phyloP scores from a whole-genome alignment of 2,329 filamentous ascomycete genomes.

The Boeremia exigua region DNA sequence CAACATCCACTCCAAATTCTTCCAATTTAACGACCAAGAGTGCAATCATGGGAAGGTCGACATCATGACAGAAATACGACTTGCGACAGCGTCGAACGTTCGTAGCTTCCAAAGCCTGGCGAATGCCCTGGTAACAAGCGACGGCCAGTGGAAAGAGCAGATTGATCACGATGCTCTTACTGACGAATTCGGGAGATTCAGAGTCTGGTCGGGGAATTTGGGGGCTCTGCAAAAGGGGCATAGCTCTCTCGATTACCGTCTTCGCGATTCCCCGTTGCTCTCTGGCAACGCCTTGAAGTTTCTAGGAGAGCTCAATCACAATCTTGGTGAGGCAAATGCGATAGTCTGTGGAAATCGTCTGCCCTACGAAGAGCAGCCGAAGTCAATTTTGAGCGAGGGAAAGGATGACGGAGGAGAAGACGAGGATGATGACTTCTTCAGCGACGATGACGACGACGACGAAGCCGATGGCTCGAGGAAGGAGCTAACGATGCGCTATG shows the following conservation, averaged over 20 bases:
- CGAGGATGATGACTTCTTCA: slow-evolving; percentile 35
- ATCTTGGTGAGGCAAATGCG: slow-evolving; percentile 35
- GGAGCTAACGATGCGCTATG: slow-evolving; percentile 45
- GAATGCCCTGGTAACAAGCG: slow-evolving; percentile 23
- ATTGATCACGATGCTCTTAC: slow-evolving; percentile 40
- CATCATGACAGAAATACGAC: slow-evolving; percentile 35
- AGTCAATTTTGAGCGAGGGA: slow-evolving; percentile 9
- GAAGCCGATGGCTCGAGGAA: slow-evolving; percentile 30
- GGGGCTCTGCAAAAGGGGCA: slow-evolving; percentile 48
- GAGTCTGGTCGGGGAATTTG: slow-evolving; percentile 46
- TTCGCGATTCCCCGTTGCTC: slow-evolving; percentile 45
- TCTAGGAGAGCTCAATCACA: slow-evolving; percentile 40
- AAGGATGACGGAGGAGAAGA: slow-evolving; percentile 25
- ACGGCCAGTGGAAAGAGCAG: slow-evolving; percentile 17
- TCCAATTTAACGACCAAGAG: slow-evolving; percentile 1
- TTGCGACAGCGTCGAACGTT: slow-evolving; percentile 38
- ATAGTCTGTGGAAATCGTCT: slow-evolving; percentile 38
- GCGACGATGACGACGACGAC: slow-evolving; percentile 36
- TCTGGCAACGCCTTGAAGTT: slow-evolving; percentile 44
- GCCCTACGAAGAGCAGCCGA: slow-evolving; percentile 42
- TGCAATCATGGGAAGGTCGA: slow-evolving; percentile 19
- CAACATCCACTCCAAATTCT: not conserved
- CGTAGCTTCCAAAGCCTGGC: slow-evolving; percentile 38
- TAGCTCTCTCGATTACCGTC: slow-evolving; percentile 45
- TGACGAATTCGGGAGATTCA: slow-evolving; percentile 47